Conservation (phyloP, 225 moss, liverwort and hornwort genomes). For the Marchantia paleacea region DNA sequence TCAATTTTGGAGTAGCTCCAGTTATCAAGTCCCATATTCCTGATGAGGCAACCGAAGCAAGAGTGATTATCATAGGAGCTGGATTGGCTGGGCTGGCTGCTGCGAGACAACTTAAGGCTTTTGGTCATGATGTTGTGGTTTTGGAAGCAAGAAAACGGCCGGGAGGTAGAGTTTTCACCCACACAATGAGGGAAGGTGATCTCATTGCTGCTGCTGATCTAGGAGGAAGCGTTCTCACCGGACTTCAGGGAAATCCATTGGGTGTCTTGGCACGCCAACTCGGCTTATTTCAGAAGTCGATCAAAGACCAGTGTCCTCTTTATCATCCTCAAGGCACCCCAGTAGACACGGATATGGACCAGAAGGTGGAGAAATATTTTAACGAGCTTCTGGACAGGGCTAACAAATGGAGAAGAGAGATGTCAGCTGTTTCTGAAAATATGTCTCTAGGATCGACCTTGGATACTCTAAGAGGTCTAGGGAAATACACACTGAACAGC, state of each 20-base stretch:
- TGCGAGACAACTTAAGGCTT: constrained; percentile 46
- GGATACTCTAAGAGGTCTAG: constrained; percentile 34
- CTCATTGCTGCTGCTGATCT: constrained; percentile 41
- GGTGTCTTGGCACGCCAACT: constrained; percentile 50
- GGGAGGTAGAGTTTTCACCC: constrained; percentile 44
- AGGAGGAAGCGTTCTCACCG: constrained; percentile 47
- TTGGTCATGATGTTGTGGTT: constrained; percentile 48
- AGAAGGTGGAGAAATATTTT: constrained; percentile 42
- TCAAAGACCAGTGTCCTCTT: constrained; percentile 45
- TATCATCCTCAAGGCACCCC: constrained; percentile 38
- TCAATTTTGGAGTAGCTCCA: constrained; percentile 52
- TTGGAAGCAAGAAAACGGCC: constrained; percentile 50
- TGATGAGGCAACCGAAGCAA: constrained; percentile 31
- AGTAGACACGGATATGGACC: constrained; percentile 40
- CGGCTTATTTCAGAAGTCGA: constrained; percentile 42
- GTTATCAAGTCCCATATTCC: constrained; percentile 37
- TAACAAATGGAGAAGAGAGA: constrained; percentile 50
- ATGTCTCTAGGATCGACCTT: constrained; percentile 48
- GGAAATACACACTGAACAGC: constrained; percentile 27
- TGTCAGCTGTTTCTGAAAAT: constrained; percentile 32
- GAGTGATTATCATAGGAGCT: constrained; percentile 44
- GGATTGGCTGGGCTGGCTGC: constrained; percentile 47
- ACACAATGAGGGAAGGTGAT: constrained; percentile 41
- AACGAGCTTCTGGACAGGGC: constrained; percentile 48
- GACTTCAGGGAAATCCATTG: constrained; percentile 52